Evolutionary conservation across 2,329 filamentous ascomycete genomes (phyloP).

Genomic region (Cyphellophora attinorum): DNA sequence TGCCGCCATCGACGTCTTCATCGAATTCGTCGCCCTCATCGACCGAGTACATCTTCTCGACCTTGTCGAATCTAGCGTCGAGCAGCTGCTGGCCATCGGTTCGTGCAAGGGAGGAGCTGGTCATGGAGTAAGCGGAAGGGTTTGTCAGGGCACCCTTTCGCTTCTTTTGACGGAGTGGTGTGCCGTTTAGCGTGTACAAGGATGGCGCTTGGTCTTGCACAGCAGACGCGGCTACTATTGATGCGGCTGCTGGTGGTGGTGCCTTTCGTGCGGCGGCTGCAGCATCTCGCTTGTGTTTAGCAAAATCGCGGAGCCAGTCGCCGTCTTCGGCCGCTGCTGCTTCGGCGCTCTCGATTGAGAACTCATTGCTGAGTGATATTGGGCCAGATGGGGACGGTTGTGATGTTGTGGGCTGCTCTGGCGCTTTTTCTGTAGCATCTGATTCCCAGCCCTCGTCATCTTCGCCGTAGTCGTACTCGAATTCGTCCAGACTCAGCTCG

Average conservation of each 20-base stretch:
- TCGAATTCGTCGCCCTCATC: conserved; percentile 47
- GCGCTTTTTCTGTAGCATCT: conserved; percentile 72
- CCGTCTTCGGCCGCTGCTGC: conserved; percentile 50
- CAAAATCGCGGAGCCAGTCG: conserved; percentile 86
- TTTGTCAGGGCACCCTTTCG: conserved; percentile 87
- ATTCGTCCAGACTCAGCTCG: conserved; percentile 72
- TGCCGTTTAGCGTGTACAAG: conserved; percentile 54
- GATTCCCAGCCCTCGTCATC: conserved; percentile 90
- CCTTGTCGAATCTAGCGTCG: conserved; percentile 82
- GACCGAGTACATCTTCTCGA: conserved; percentile 71
- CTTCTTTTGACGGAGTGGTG: conserved; percentile 66
- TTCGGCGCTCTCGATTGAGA: conserved; percentile 9
- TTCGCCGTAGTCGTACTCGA: conserved; percentile 59
- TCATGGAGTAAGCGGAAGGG: conserved; percentile 83
- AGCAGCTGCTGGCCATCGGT: conserved; percentile 80
- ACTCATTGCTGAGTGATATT: neutral
- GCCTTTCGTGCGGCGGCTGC: conserved; percentile 27
- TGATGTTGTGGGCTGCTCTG: conserved; percentile 23
- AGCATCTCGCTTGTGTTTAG: conserved; percentile 79
- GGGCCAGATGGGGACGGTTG: neutral
- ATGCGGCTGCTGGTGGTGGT: conserved; percentile 24
- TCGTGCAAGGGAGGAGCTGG: conserved; percentile 72
- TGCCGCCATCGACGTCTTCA: conserved; percentile 37
- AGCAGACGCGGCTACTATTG: conserved; percentile 29
- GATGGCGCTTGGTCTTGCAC: conserved; percentile 31